Evolutionary conservation across 148 eudicot genomes (phyloP), one percentile per base, ranked within the genome.

Genomic region (Camellia japonica): DNA sequence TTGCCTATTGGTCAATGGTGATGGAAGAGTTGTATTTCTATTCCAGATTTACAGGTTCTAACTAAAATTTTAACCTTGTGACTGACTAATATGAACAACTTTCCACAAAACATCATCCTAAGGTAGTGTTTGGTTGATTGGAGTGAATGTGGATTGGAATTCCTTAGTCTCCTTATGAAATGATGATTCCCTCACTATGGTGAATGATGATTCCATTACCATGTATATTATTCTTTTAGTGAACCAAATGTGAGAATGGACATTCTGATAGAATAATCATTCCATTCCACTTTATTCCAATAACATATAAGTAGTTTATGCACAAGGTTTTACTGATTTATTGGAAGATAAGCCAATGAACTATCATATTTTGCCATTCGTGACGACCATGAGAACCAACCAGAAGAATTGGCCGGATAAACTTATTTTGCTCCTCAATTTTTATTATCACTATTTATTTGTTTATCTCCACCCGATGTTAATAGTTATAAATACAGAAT

Each of bases 1-100:
- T 69, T 44, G 73, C 23, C 73, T 43, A 43, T 51, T 69, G 73
- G 73, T 46, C 54, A 69, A 8, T 69, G 52, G 23, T 44, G 73
- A 52, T 44, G n/a, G 23, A 43, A 44, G 52, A 44, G 54, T 12
- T 3, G 44, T 18, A 51, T 44, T 69, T 69, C 18, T 16, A 18
- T 68, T 14, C 73, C 73, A 44, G 23, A 15, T 69, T 6, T 18
- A 7, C 6, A 4, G 7, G 13, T 3, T 20, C 72, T 44, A 68
- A 6, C 52, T 68, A 43, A 18, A 15, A 44, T 7, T 43, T 6
- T 69, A 18, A 15, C 13, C 54, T 70, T 3, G 4, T 4, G 3
- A 56, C 3, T n/a, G 47, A 8, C 51, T 70, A 47, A 3, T 47
- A 47, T 47, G 74, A 55, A 70, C 10, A 47, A n/a, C 15, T 11